Evolutionary conservation across 306 rosid genomes (phyloP).

Genomic region (Trifolium dubium): DNA sequence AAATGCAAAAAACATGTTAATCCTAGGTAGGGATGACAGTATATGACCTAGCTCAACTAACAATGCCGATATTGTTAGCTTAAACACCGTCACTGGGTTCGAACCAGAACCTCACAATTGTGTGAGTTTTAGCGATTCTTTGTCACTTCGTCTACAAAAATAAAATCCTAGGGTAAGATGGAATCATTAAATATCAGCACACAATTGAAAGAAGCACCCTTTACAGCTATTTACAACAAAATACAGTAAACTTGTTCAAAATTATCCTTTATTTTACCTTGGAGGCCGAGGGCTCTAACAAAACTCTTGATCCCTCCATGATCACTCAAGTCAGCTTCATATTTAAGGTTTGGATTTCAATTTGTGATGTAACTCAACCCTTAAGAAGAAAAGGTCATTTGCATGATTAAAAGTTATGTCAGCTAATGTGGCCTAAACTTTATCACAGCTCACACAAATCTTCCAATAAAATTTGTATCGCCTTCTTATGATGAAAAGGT

Average conservation of each 20-base stretch:
- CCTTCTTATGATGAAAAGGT: conserved; percentile 14
- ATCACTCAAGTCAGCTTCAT: conserved; percentile 26
- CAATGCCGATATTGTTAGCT: too few relatives aligned
- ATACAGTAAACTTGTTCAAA: conserved; percentile 14
- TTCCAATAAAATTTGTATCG: conserved; percentile 24
- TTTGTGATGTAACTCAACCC: conserved; percentile 7
- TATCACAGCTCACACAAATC: conserved; percentile 12
- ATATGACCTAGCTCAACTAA: too few relatives aligned
- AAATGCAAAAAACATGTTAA: not conserved
- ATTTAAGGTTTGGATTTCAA: not conserved
- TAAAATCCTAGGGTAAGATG: not conserved
- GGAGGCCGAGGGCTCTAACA: not conserved
- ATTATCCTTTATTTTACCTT: not conserved
- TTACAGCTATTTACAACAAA: conserved; percentile 16
- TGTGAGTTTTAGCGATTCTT: too few relatives aligned
- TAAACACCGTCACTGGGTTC: too few relatives aligned
- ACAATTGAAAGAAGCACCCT: conserved; percentile 8
- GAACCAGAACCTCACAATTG: too few relatives aligned
- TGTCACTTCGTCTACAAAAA: too few relatives aligned
- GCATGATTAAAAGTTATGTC: conserved; percentile 24
- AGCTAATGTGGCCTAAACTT: conserved; percentile 26
- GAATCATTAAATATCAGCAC: not conserved
- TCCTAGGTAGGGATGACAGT: not conserved
- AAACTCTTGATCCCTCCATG: conserved; percentile 27
- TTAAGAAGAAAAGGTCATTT: conserved; percentile 10